Conservation (phyloP, 768 basidiomycete species). For the Podaxis sp. region DNA sequence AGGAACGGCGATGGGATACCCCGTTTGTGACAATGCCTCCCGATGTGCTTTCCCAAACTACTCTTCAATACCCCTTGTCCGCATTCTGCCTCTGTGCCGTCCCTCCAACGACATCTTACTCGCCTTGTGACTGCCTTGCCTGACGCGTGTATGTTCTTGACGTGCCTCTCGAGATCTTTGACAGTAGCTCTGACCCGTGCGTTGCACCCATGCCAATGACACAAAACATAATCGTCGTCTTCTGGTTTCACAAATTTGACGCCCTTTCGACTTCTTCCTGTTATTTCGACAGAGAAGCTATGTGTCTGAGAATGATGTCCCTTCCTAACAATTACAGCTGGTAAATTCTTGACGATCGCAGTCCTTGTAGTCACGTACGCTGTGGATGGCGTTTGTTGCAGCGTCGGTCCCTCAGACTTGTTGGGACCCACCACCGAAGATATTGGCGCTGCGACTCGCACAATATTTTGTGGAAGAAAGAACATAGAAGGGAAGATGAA, state of each 20-base stretch:
- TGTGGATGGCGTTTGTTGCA: neutral
- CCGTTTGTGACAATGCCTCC: neutral
- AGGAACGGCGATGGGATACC: neutral
- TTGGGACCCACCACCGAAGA: neutral
- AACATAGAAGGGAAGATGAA: neutral
- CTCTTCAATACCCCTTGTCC: neutral
- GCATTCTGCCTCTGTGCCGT: neutral
- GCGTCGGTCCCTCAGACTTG: neutral
- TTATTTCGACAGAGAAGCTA: neutral
- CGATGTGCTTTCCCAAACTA: neutral
- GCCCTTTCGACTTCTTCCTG: neutral
- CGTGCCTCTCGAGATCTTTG: neutral
- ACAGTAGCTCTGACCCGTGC: neutral
- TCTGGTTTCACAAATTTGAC: neutral
- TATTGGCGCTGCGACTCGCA: neutral
- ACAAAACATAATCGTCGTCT: neutral
- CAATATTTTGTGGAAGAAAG: neutral
- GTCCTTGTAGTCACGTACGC: neutral
- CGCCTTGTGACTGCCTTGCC: neutral
- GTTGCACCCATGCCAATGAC: neutral
- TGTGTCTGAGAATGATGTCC: neutral
- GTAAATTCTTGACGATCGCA: neutral
- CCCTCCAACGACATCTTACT: neutral
- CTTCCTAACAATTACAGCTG: neutral
- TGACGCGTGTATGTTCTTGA: neutral